Percentiles rank a stretch among this genome's conserved stretches.
Evolutionary conservation across 2,329 filamentous ascomycete species (phyloP).

Genomic region (Venturia pyrina): DNA sequence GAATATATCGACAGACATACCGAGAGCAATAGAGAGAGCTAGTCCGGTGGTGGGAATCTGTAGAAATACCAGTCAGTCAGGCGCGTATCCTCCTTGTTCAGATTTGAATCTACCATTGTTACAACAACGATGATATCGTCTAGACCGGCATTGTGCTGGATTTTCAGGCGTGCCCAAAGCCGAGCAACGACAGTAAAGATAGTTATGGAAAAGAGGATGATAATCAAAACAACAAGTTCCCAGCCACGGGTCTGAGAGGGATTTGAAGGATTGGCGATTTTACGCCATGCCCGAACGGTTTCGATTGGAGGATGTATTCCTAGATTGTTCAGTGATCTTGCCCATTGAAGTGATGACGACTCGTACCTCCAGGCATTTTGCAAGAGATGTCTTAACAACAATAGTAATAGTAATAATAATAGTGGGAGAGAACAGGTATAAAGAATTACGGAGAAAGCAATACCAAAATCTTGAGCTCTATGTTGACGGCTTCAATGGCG

Average conservation of each 20-base stretch:
- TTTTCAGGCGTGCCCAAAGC: slow-evolving; percentile 35
- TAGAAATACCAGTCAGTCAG: not conserved
- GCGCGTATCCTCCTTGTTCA: not conserved
- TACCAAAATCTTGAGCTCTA: not conserved
- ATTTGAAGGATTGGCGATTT: not conserved
- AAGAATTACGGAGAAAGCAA: too few relatives aligned
- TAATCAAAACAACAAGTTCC: slow-evolving; percentile 31
- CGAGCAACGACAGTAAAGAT: slow-evolving; percentile 33
- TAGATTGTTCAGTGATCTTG: not conserved
- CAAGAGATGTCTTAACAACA: not conserved
- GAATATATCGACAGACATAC: not conserved
- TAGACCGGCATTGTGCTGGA: slow-evolving; percentile 36
- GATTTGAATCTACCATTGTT: slow-evolving; percentile 25
- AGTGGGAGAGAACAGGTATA: not conserved
- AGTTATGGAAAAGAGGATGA: slow-evolving; percentile 30
- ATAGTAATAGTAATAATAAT: too few relatives aligned
- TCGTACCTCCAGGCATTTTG: slow-evolving; percentile 4
- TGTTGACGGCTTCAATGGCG: not conserved
- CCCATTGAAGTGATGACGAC: not conserved
- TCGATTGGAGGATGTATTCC: slow-evolving; percentile 7
- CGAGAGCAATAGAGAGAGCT: slow-evolving; percentile 17
- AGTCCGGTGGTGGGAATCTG: slow-evolving; percentile 22
- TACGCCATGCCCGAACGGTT: not conserved
- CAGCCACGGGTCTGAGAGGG: slow-evolving; percentile 25
- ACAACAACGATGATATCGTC: slow-evolving; percentile 38